Evolutionary conservation across 805 yeast genomes (phyloP).

Genomic region (Metschnikowia bowlesiae): DNA sequence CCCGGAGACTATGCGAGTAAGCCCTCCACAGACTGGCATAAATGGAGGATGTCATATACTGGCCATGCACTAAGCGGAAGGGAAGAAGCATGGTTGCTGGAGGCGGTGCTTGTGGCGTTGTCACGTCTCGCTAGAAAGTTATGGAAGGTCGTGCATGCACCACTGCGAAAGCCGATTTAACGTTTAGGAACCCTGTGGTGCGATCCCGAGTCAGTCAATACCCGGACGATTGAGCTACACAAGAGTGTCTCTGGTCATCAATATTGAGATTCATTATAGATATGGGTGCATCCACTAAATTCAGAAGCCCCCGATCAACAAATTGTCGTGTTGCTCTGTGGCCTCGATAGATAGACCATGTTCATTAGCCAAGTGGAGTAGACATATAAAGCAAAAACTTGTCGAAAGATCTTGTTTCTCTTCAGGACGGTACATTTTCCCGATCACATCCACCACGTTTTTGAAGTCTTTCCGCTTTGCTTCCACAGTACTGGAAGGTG

Average conservation of each 20-base stretch:
- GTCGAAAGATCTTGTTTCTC: conserved; percentile 69
- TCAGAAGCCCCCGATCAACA: conserved; percentile 23
- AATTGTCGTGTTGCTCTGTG: conserved; percentile 39
- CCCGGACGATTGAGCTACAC: neutral
- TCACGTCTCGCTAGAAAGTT: conserved; percentile 1
- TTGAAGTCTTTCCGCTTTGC: conserved; percentile 37
- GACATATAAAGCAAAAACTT: conserved; percentile 78
- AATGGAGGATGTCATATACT: neutral
- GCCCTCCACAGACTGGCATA: neutral
- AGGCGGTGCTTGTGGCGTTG: conserved; percentile 1
- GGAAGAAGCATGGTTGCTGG: neutral
- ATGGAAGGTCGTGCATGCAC: conserved; percentile 15
- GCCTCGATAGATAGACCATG: conserved; percentile 60
- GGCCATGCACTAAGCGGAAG: neutral
- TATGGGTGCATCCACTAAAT: too few species aligned
- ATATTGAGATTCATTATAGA: neutral
- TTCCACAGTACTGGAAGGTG: conserved; percentile 17
- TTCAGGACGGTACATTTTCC: conserved; percentile 49
- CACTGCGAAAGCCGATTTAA: neutral
- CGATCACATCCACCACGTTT: conserved; percentile 45
- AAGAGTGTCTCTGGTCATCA: neutral
- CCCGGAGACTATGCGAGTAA: neutral
- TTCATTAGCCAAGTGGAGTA: conserved; percentile 83
- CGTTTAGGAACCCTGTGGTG: neutral
- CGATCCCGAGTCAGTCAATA: neutral